These are phyloP conservation scores for Pseudozyma tsukubaensis DNA, from an alignment of 1,284 basidiomycete genomes.

Conservation along the genomic window DNA sequence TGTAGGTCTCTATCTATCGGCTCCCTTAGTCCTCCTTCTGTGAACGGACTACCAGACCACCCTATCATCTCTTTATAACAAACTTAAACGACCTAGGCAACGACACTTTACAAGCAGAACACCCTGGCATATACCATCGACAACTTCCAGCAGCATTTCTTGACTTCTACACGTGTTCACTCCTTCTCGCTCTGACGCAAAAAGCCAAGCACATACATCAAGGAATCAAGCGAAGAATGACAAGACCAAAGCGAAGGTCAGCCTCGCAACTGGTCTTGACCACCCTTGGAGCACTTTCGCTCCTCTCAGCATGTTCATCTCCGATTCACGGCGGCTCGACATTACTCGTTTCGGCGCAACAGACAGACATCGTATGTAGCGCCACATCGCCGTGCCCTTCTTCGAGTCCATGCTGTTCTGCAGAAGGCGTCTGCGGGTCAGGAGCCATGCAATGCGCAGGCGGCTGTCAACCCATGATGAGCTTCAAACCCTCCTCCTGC, in stretches of 20 bases:
- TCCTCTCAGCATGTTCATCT: slow-evolving; percentile 1
- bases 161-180: not conserved
- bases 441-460: slow-evolving; percentile 60
- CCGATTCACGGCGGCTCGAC: not conserved
- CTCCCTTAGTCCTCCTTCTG: too few species aligned
- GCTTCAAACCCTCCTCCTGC: slow-evolving; percentile 54
- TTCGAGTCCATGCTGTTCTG: slow-evolving; percentile 57
- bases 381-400: slow-evolving; percentile 41
- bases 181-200: not conserved
- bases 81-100: too few species aligned
- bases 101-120: too few species aligned
- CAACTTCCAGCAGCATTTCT: not conserved
- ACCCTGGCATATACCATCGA: too few species aligned
- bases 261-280: not conserved
- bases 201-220: not conserved
- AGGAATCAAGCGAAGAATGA: not conserved
- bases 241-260: slow-evolving; percentile 2
- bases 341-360: slow-evolving; percentile 16
- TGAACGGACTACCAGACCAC: too few species aligned
- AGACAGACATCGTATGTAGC: slow-evolving; percentile 26
- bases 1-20: too few species aligned
- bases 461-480: slow-evolving; percentile 62
- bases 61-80: too few species aligned
- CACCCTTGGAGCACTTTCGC: slow-evolving; percentile 2
- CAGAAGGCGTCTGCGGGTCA: slow-evolving; percentile 53